These are phyloP conservation scores for Rhodocollybia butyracea DNA, from an alignment of 768 basidiomycete genomes.

Conservation along the genomic window DNA sequence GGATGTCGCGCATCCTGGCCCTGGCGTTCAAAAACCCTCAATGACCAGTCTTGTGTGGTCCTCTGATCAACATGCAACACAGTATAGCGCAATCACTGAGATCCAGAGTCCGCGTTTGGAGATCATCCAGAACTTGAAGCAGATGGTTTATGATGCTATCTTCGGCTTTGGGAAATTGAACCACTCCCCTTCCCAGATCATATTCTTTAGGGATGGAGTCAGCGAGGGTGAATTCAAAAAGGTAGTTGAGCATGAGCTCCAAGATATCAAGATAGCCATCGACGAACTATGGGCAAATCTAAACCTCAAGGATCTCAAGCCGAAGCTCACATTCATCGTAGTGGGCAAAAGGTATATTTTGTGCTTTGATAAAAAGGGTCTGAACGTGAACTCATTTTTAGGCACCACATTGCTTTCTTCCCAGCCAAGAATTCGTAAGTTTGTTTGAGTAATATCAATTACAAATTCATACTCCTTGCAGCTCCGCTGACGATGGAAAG, in stretches of 20 bases:
- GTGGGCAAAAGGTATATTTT: constrained; percentile 51
- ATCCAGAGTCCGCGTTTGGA: constrained; percentile 49
- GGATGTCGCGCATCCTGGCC: constrained; percentile 64
- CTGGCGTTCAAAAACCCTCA: constrained; percentile 51
- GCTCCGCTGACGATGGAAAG: constrained; percentile 27
- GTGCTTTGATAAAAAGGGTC: neutral
- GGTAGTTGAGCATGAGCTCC: constrained; percentile 42
- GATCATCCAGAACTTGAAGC: constrained; percentile 38
- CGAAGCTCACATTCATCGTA: constrained; percentile 50
- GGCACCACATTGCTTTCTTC: constrained; percentile 56
- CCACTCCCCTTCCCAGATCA: constrained; percentile 22
- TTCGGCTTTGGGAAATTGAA: constrained; percentile 14
- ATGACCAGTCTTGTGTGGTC: constrained; percentile 61
- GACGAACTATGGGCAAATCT: constrained; percentile 15
- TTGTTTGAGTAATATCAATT: neutral
- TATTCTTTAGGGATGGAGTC: constrained; percentile 44
- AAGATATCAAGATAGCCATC: constrained; percentile 21
- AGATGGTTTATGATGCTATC: constrained; percentile 34
- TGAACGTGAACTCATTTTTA: constrained; percentile 14
- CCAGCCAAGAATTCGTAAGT: constrained; percentile 19
- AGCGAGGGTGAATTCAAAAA: constrained; percentile 39
- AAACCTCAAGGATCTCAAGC: constrained; percentile 15
- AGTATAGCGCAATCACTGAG: constrained; percentile 39
- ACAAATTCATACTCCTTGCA: neutral
- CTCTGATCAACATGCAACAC: constrained; percentile 37